Evolutionary conservation across 129 eudicot genomes (phyloP), one percentile per base, ranked within the genome.

Genomic region (Flaveria linearis): DNA sequence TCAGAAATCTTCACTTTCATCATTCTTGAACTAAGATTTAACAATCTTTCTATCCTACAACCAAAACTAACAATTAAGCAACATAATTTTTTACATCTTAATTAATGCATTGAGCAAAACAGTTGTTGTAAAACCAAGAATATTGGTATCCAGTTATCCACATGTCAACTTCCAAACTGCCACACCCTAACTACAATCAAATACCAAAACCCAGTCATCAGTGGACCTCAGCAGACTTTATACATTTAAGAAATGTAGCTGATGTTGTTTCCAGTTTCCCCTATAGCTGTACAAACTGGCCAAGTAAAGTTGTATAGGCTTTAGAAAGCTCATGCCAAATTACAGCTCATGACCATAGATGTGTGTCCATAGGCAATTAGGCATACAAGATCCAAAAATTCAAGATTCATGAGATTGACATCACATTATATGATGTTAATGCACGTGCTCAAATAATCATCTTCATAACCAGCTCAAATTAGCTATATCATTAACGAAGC

Each of bases 11-110:
- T 56, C 62, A 56, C 13, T 18, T 17, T 56, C 28, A 56, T 9
- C 28, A 56, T 56, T 56, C 9, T 56, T 56, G 62, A 25, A 17
- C 28, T 56, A n/a, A n/a, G 11, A 52, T n/a, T 17, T n/a, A 60
- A 25, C n/a, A 60, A 60, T 60, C n/a, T 60, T 25, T 60, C 66
- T 16, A 60, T 36, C n/a, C n/a, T 60, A 11, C 66, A 60, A 60
- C 39, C 66, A 23, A 56, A 10, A 23, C 66, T 60, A 11, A 10
- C 66, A 60, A 23, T 60, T 25, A 60, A 1, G 4, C 66, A 10
- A 60, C 28, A 39, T 17, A 55, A 55, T 18, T 61, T 60, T 61
- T 61, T 13, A 25, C 42, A 25, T 61, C 33, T 58, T 4, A 58
- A 20, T 22, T 22, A 25, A 9, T 13, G 41, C 67, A n/a, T 61